Evolutionary conservation across 2,329 filamentous ascomycete genomes (phyloP), one percentile per base, ranked within the genome.

Genomic region (Diaporthe sp.): DNA sequence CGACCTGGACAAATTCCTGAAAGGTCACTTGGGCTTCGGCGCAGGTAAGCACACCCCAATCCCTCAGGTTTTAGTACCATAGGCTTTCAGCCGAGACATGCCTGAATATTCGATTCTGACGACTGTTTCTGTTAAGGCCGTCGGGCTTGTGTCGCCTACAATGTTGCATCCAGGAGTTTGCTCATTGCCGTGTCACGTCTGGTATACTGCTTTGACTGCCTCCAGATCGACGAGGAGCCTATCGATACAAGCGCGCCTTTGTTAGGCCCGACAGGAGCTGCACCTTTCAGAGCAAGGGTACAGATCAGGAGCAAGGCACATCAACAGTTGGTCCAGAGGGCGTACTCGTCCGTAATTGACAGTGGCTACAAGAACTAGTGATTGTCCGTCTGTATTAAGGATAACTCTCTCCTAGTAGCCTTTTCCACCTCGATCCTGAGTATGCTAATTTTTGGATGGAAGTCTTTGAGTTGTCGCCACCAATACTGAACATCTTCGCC

Each of bases 171-270:
- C 13, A 64, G 47, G 40, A 64, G 25, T 13, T 6, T 64, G 40
- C 40, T 64, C 40, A 64, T 64, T 5, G 60, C 60, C 28, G 60
- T 64, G 40, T 64, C 40, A 64, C 60, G 60, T 22, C 40, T 47
- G 38, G 60, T 64, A 2, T 64, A 64, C 60, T 64, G 60, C 60
- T 64, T 64, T 45, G 40, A 64, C 9, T 64, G 40, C 25, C 15
- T 33, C 8, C 40, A 64, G 60, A 10, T 30, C 25, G 60, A 64
- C 8, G 25, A 4, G 25, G 38, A 30, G 6, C 40, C 25, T 30
- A 33, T 64, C 15, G 40, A 47, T 28, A 45, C 40, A 4, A 64
- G 60, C 17, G 40, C 40, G 4, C 60, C 60, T 1, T 64, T 64
- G 17, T 3, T 64, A 6, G 25, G 15, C 25, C 22, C 38, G 12